A percentile compares a stretch with the other conserved stretches of the same genome.
phyloP scores from a whole-genome alignment of 768 basidiomycete species.

The Lactarius vividus region DNA sequence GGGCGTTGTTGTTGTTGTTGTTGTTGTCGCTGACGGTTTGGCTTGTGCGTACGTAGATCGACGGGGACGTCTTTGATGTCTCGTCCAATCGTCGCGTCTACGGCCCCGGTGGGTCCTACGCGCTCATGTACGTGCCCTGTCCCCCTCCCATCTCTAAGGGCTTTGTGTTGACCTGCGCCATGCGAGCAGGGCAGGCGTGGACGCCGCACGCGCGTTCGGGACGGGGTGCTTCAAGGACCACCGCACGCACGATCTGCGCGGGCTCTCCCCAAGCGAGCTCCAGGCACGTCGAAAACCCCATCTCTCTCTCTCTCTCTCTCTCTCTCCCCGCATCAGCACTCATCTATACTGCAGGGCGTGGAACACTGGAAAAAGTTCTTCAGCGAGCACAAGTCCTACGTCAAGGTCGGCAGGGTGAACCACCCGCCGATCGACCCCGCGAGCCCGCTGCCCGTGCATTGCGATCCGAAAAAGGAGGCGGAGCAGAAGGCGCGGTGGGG shows the following conservation, averaged over 20 bases:
- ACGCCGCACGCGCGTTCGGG: conserved; percentile 89
- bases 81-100: conserved; percentile 72
- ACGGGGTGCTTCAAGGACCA: conserved; percentile 94
- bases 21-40: too few species aligned
- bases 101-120: conserved; percentile 85
- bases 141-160: too few species aligned
- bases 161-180: not conserved
- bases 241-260: conserved; percentile 87
- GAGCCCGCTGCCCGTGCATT: conserved; percentile 72
- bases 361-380: conserved; percentile 92
- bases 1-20: too few species aligned
- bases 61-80: conserved; percentile 92
- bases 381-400: conserved; percentile 73
- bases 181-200: conserved; percentile 64
- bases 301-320: not conserved
- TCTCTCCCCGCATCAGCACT: not conserved
- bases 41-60: conserved; percentile 56
- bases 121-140: conserved; percentile 52
- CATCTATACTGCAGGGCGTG: conserved; percentile 51
- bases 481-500: conserved; percentile 27
- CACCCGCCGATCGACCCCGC: conserved; percentile 76
- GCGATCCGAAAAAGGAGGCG: conserved; percentile 57
- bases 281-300: conserved; percentile 45
- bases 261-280: conserved; percentile 67
- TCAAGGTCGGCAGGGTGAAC: conserved; percentile 69